phyloP scores from a whole-genome alignment of 2,329 filamentous ascomycete genomes.

The Stromatinia cepivora region DNA sequence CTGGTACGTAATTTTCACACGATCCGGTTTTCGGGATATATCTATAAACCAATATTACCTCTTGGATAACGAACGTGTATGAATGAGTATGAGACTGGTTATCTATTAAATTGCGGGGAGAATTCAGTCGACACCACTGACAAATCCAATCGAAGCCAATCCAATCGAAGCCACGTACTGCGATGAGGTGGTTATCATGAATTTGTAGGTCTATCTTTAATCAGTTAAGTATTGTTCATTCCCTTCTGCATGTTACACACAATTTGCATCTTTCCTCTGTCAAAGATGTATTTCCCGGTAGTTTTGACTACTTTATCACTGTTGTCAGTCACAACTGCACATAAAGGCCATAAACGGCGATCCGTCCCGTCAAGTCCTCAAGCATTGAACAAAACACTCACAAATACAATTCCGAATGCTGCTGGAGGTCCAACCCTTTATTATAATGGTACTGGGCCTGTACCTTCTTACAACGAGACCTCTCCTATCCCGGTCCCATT shows the following conservation, averaged over 20 bases:
- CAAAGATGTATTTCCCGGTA: slow-evolving; percentile 1
- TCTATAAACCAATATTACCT: not conserved
- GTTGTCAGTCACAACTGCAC: slow-evolving; percentile 19
- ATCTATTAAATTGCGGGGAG: not conserved
- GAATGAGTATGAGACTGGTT: not conserved
- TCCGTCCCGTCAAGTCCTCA: slow-evolving; percentile 20
- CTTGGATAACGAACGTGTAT: not conserved
- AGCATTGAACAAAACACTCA: slow-evolving; percentile 21
- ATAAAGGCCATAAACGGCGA: slow-evolving; percentile 19
- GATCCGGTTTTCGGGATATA: not conserved
- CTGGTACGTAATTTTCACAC: not conserved
- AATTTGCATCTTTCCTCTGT: too few species aligned
- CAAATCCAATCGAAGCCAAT: not conserved
- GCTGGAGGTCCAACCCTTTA: slow-evolving; percentile 21
- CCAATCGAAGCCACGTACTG: not conserved
- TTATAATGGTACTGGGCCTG: slow-evolving; percentile 18
- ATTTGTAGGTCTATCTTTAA: not conserved
- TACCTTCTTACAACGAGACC: slow-evolving; percentile 18
- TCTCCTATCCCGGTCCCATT: slow-evolving; percentile 17
- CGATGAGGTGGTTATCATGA: not conserved
- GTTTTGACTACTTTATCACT: not conserved
- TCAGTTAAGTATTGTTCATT: slow-evolving; percentile 1
- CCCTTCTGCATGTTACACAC: not conserved
- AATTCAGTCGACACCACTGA: not conserved
- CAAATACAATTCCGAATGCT: slow-evolving; percentile 22